A percentile compares a stretch with the other conserved stretches of the same genome.
Evolutionary conservation across 495 filamentous ascomycete species (phyloP).

Genomic region (Paragyromitra xinjiangensis): DNA sequence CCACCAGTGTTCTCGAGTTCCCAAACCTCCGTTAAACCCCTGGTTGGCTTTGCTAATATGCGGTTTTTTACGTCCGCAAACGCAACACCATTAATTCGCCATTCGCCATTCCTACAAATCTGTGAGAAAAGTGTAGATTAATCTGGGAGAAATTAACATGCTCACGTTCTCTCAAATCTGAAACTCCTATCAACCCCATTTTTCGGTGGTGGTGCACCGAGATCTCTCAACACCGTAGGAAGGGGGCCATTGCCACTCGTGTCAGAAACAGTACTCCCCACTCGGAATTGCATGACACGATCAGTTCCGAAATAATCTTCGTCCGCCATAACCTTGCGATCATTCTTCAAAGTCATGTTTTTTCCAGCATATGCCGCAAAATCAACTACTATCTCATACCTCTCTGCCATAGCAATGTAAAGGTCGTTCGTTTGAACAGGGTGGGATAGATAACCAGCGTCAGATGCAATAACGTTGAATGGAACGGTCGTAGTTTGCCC

Average conservation of each 20-base stretch:
- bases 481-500: constrained; percentile 54
- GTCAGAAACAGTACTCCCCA: constrained; percentile 60
- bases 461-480: constrained; percentile 65
- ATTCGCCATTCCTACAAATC: constrained; percentile 56
- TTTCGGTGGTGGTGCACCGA: constrained; percentile 58
- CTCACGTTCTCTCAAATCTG: constrained; percentile 59
- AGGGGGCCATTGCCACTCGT: constrained; percentile 57
- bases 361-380: constrained; percentile 63
- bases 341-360: constrained; percentile 64
- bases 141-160: background rate
- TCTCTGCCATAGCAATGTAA: constrained; percentile 65
- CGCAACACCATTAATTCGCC: constrained; percentile 65
- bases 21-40: constrained; percentile 65
- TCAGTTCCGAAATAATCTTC: constrained; percentile 64
- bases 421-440: constrained; percentile 59
- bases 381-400: constrained; percentile 67
- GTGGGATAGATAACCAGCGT: constrained; percentile 62
- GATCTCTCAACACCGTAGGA: constrained; percentile 55
- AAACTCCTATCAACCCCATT: constrained; percentile 61
- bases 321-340: constrained; percentile 60
- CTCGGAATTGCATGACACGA: constrained; percentile 66
- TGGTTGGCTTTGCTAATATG: constrained; percentile 63
- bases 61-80: constrained; percentile 65
- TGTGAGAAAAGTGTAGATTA: background rate
- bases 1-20: constrained; percentile 63